Evolutionary conservation across 805 yeast species (phyloP), one percentile per base, ranked within the genome.

Genomic region (Wickerhamiella azymoides): DNA sequence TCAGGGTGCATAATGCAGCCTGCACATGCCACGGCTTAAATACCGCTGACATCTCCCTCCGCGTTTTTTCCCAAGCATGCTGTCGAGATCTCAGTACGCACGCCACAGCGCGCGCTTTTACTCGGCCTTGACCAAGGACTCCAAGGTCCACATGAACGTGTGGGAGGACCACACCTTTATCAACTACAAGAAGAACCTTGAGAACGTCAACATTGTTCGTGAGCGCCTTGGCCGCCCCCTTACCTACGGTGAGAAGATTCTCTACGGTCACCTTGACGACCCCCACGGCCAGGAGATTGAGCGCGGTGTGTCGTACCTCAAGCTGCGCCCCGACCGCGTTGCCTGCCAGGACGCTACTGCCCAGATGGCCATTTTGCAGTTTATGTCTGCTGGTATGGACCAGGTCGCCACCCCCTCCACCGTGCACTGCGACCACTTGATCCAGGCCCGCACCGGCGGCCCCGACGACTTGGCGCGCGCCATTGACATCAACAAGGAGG

Each of bases 271-370:
- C 70, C 75, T 89, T 65, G 95, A 83, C 61, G 77, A 89, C 61
- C 96, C 96, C 52, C 88, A 82, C 57, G 86, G 76, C 55, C 85
- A 85, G 68, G 79, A 81, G 53, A 77, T 82, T 57, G 75, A 69
- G 66, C 80, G 97, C 65, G 96, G 97, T 62, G 75, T 77, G 48
- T 80, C 92, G 42, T 89, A 89, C 70, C 74, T 88, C 67, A 89
- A 89, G 70, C 75, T 89, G 63, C 80, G 94, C 69, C 97, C 97
- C 47, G 97, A 88, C 67, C 79, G 97, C 67, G 96, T 89, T 51
- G 96, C 96, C 42, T 86, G 94, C 82, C 97, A 88, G 73, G 97
- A 88, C 72, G 97, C 97, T 48, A 85, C 96, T 49, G 96, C 96
- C 48, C 97, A 88, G 72, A 88, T 88, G 97, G 96, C 96, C 47